A percentile compares a stretch with the other conserved stretches of the same genome.
phyloP scores from a whole-genome alignment of 129 eudicot genomes.

The Flaveria ramosissima region DNA sequence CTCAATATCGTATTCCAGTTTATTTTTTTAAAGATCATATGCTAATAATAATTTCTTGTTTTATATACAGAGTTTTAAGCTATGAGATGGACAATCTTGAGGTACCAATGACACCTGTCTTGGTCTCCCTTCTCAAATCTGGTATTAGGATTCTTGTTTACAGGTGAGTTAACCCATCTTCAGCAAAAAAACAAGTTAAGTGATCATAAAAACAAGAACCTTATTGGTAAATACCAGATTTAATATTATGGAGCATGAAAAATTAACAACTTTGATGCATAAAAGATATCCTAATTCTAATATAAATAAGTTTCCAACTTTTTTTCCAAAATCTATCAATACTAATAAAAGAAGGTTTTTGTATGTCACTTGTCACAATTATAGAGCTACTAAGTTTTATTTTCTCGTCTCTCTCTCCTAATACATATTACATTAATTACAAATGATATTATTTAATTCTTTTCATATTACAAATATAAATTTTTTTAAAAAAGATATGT shows the following conservation, averaged over 20 bases:
- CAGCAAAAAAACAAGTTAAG: neutral
- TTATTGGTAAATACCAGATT: neutral
- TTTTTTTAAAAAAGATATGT: too few relatives aligned
- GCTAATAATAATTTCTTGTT: neutral
- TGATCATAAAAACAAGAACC: neutral
- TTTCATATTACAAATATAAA: too few relatives aligned
- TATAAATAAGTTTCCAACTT: neutral
- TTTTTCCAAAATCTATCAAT: neutral
- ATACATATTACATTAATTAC: too few relatives aligned
- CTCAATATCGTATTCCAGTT: neutral
- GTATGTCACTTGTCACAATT: too few relatives aligned
- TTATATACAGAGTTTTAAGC: conserved; percentile 33
- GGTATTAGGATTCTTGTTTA: conserved; percentile 65
- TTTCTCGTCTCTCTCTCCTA: too few relatives aligned
- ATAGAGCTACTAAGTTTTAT: too few relatives aligned
- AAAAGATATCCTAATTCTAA: neutral
- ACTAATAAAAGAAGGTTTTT: too few relatives aligned
- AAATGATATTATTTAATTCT: too few relatives aligned
- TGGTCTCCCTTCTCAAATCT: conserved; percentile 50
- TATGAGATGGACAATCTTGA: conserved; percentile 50
- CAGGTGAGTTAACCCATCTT: conserved; percentile 43
- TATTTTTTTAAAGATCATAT: neutral
- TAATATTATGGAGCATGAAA: neutral
- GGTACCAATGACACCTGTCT: conserved; percentile 44
- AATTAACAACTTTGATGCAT: neutral